Evolutionary conservation across 768 basidiomycete species (phyloP).

Genomic region (Pulveroboletus sp.): DNA sequence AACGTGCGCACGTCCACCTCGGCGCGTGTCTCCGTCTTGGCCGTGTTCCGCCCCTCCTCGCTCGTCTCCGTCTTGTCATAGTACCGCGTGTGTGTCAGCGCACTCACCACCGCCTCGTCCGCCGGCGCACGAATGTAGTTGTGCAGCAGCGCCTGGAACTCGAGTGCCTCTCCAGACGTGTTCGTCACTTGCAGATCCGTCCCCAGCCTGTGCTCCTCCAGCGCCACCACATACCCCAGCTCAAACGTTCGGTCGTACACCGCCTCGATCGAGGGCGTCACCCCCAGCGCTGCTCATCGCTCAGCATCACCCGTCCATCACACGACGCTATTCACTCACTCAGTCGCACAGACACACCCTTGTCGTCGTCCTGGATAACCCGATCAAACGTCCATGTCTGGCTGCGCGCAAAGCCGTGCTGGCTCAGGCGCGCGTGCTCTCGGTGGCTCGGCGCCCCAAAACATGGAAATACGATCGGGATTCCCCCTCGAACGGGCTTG

Average conservation of each 20-base stretch:
- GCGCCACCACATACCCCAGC: slow-evolving; percentile 78
- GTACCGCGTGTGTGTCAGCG: slow-evolving; percentile 64
- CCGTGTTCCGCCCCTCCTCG: slow-evolving; percentile 43
- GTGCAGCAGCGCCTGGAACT: slow-evolving; percentile 93
- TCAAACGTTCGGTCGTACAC: slow-evolving; percentile 65
- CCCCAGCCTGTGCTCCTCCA: slow-evolving; percentile 68
- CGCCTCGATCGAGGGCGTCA: slow-evolving; percentile 54
- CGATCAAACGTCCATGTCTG: slow-evolving; percentile 68
- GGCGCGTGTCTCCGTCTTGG: slow-evolving; percentile 58
- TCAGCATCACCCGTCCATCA: background rate
- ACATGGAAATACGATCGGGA: slow-evolving; percentile 74
- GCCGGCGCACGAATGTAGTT: slow-evolving; percentile 78
- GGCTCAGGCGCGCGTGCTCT: slow-evolving; percentile 66
- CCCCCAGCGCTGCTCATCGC: slow-evolving; percentile 51
- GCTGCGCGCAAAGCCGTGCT: slow-evolving; percentile 92
- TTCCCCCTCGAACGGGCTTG: slow-evolving; percentile 66
- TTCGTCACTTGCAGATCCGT: slow-evolving; percentile 84
- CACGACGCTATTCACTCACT: slow-evolving; percentile 44
- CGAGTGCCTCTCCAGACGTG: slow-evolving; percentile 58
- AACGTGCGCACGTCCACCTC: slow-evolving; percentile 62
- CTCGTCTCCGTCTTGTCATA: slow-evolving; percentile 77
- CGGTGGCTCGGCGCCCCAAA: slow-evolving; percentile 82
- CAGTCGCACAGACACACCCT: slow-evolving; percentile 73
- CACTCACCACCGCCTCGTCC: slow-evolving; percentile 54
- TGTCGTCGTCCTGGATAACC: slow-evolving; percentile 63